phyloP scores from a whole-genome alignment of 495 filamentous ascomycete genomes.

The Neurospora sp. region DNA sequence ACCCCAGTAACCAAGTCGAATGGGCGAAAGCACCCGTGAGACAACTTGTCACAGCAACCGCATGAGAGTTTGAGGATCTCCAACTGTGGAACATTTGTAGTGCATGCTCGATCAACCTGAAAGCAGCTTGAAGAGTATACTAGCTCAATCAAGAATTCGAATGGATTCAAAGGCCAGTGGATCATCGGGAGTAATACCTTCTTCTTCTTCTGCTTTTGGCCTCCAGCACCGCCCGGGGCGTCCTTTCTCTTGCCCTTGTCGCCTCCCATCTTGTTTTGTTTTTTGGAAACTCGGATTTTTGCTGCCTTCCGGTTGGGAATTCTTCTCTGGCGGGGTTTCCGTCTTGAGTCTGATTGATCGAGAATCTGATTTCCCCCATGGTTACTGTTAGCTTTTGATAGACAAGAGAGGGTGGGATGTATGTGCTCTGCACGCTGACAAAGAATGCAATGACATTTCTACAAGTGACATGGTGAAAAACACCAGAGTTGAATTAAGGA shows the following conservation, averaged over 20 bases:
- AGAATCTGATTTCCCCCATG: background rate
- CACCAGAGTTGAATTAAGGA: background rate
- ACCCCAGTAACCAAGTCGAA: background rate
- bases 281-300: background rate
- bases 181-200: conserved; percentile 11
- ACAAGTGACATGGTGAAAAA: background rate
- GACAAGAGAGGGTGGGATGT: background rate
- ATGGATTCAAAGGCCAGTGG: background rate
- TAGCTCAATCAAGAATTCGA: background rate
- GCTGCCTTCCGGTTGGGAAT: background rate
- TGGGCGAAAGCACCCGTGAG: background rate
- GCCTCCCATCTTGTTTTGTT: conserved; percentile 5
- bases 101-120: background rate
- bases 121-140: background rate
- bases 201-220: conserved; percentile 20
- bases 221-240: conserved; percentile 8
- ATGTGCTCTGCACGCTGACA: background rate
- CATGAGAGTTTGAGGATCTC: background rate
- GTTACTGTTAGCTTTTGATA: background rate
- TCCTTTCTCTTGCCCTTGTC: conserved; percentile 18
- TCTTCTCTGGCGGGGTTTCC: background rate
- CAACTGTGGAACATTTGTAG: background rate
- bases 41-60: background rate
- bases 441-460: background rate
- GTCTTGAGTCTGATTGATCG: too few relatives aligned